Base-by-base conservation (phyloP, 2,329 filamentous ascomycete genomes). In the Chrysosporium keratinophilum region DNA sequence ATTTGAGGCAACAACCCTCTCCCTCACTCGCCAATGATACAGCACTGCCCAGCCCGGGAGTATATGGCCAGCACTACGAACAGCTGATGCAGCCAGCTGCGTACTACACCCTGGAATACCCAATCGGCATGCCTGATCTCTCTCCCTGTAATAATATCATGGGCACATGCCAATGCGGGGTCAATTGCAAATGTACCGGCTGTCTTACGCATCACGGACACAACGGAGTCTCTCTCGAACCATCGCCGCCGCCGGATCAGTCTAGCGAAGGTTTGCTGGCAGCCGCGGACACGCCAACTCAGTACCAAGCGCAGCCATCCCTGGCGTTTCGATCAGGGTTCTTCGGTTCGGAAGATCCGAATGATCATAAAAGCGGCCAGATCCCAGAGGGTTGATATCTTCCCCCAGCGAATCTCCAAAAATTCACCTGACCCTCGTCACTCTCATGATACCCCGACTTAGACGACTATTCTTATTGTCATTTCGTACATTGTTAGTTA, bases 191-290 rank as follows among this genome's bases (percentile, higher is more conserved):
- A 52, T 79, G 76, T 58, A 67, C 75, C n/a, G 76, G 75, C 12
- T 79, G 76, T 58, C 64, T 77, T 11, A 77, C 74, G 2, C 76
- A 79, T 53, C 73, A 70, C 17, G 76, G 74, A 2, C 75, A 77
- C 54, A 72, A 73, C 20, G 74, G 73, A 12, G 58, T 76, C 19
- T 57, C 66, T 10, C 59, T 75, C 14, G 64, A 68, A 10, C 49
- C 63, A 10, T 56, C 57, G 20, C 54, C 56, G 42, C 53, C 54
- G n/a, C 54, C 52, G 19, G 55, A 55, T n/a, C 49, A 28, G 17
- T 15, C 31, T 2, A 37, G 9, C 12, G 49, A 37, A 10, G 43
- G 11, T 6, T 14, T 28, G n/a, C 33, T 11, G 1, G 9, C 31
- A 23, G 5, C 11, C 15, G 19, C 40, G 7, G 35, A 40, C 34